Evolutionary conservation across 225 moss, liverwort and hornwort genomes (phyloP).

Genomic region (Pseudisothecium myosuroides): DNA sequence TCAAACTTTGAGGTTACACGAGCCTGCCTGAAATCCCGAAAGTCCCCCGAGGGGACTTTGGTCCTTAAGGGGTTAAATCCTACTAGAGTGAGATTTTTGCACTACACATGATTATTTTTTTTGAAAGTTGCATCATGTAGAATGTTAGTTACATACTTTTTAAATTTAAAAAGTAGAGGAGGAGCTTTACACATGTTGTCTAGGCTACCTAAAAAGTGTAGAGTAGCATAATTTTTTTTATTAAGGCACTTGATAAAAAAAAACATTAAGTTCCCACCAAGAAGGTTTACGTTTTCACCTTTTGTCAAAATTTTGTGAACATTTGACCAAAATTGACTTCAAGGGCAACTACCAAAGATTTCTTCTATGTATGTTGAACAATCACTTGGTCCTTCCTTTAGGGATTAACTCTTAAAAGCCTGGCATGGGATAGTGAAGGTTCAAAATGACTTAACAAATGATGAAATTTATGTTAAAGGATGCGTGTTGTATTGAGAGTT

Average conservation of each 20-base stretch:
- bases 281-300: neutral
- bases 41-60: no score
- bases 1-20: no score
- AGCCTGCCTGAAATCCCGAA: no score
- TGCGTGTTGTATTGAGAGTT: no score
- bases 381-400: neutral
- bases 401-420: neutral
- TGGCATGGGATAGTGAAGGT: neutral
- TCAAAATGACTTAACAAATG: neutral
- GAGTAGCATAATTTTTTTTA: neutral
- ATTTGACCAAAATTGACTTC: neutral
- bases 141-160: neutral
- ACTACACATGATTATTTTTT: neutral
- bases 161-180: neutral
- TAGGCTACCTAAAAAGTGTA: fast-evolving
- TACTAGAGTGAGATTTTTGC: neutral
- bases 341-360: fast-evolving
- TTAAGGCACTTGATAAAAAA: fast-evolving
- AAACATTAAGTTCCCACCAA: neutral
- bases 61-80: no score
- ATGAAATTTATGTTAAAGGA: no score
- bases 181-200: fast-evolving
- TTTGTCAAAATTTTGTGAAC: neutral
- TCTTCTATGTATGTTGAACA: neutral
- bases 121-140: neutral